Base-by-base conservation (phyloP, 2,329 filamentous ascomycete species). In the Alternaria metachromatica region DNA sequence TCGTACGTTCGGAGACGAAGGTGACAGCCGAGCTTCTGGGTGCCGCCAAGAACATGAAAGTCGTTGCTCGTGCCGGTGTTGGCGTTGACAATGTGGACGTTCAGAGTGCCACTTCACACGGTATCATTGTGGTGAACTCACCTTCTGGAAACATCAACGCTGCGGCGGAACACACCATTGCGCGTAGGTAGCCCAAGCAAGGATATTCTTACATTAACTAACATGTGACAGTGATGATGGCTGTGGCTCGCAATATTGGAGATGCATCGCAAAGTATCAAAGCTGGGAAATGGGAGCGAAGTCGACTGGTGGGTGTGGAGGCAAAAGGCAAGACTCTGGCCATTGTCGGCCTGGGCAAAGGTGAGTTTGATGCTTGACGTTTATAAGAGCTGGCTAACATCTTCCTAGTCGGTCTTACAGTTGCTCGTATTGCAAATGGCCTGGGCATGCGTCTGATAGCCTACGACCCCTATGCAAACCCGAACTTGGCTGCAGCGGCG, bases 21-120 rank as follows among this genome's bases (percentile, higher is more conserved):
- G 92, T 95, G 63, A 94, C 90, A 0, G 86, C 90, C 0, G 82
- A 86, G 3, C 84, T 95, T 1, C 84, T 95, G 12, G 80, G 83
- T 12, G 89, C 89, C 2, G 92, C 88, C 10, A 87, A 84, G 69
- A 90, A 88, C 63, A 84, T 95, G 55, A 90, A 91, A 68, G 92
- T 95, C 9, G 91, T 96, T 21, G 92, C 92, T 3, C 85, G 92
- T 64, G 92, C 92, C 12, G 92, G 92, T 12, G 92, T 95, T 1
- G 92, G 73, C 30, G 91, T 95, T 23, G 92, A 95, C 81, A 94
- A 95, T 80, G 92, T 96, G 53, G 85, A 95, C 75, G 89, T 95
- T 0, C 83, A 88, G 33, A 87, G 88, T 8, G 92, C 92, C 3
- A 95, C 92, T 0, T 84, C 86, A 43, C 84, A 89, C 58, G 92